Evolutionary conservation across 176 grass and related monocot species (phyloP).

Genomic region (Miscanthus lutarioriparius): DNA sequence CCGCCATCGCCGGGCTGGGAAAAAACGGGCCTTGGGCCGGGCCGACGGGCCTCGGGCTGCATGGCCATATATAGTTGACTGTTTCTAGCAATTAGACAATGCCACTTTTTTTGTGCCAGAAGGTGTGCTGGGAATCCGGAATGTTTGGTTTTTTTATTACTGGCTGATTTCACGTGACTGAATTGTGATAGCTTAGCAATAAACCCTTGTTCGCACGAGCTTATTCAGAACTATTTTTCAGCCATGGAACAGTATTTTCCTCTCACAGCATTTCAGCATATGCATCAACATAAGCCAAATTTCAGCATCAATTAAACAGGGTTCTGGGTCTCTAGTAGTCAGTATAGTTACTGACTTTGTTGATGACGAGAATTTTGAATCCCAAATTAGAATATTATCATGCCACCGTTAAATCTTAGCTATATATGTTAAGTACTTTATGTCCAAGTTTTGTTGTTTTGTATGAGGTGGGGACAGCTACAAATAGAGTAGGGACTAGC

Average conservation of each 20-base stretch:
- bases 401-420: background rate
- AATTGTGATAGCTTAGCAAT: background rate
- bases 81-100: constrained; percentile 20
- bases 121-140: background rate
- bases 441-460: background rate
- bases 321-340: background rate
- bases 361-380: background rate
- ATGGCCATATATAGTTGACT: too few species aligned
- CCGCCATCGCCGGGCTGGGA: too few species aligned
- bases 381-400: background rate
- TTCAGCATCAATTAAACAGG: too few species aligned
- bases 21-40: too few species aligned
- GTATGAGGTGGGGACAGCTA: constrained; percentile 30
- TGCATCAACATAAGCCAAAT: too few species aligned
- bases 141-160: background rate
- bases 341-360: background rate
- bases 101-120: background rate
- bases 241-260: too few species aligned
- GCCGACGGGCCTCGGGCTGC: too few species aligned
- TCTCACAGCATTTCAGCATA: too few species aligned
- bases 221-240: too few species aligned
- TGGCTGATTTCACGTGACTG: constrained; percentile 14
- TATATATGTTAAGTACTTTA: constrained; percentile 23
- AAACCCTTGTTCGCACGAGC: too few species aligned
- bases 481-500: background rate